Percentiles rank a stretch among this genome's conserved stretches.
Conservation (phyloP, 2,329 filamentous ascomycete genomes). For the Kalaharituber pfeilii region DNA sequence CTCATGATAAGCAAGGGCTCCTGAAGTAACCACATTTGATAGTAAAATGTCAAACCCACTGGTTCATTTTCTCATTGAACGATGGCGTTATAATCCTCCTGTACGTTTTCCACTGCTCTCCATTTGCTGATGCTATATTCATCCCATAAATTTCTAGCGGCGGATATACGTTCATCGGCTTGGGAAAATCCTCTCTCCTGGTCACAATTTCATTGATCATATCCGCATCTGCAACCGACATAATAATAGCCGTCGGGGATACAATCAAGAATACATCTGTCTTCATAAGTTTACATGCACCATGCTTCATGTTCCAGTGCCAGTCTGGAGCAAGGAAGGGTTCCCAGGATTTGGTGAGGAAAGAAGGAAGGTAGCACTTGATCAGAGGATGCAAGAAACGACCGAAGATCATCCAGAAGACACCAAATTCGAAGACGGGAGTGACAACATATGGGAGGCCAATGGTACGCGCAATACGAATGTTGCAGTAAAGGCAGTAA, state of each 20-base stretch:
- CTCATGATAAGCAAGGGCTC: no score
- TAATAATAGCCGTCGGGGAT: constrained; percentile 36
- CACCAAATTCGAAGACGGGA: background rate
- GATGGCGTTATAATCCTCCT: constrained; percentile 52
- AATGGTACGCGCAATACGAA: background rate
- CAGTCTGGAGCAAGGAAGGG: constrained; percentile 34
- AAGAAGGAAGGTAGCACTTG: constrained; percentile 1
- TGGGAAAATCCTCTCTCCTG: constrained; percentile 53
- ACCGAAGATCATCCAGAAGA: background rate
- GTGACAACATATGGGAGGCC: constrained; percentile 6
- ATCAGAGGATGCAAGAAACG: background rate
- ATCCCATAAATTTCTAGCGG: constrained; percentile 49
- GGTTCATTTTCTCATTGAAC: constrained; percentile 62
- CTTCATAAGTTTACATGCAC: constrained; percentile 42
- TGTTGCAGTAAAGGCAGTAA: background rate
- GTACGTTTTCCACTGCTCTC: constrained; percentile 51
- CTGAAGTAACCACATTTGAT: no score
- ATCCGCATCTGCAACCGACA: constrained; percentile 47
- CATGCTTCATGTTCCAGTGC: constrained; percentile 38
- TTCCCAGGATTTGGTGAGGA: constrained; percentile 1
- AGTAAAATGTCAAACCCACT: constrained; percentile 14
- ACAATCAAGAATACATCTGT: constrained; percentile 47
- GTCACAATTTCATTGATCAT: constrained; percentile 47
- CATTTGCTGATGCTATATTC: constrained; percentile 56
- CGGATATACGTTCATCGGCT: constrained; percentile 43